Conservation (phyloP, 768 basidiomycete genomes). For the Lentinula boryana region DNA sequence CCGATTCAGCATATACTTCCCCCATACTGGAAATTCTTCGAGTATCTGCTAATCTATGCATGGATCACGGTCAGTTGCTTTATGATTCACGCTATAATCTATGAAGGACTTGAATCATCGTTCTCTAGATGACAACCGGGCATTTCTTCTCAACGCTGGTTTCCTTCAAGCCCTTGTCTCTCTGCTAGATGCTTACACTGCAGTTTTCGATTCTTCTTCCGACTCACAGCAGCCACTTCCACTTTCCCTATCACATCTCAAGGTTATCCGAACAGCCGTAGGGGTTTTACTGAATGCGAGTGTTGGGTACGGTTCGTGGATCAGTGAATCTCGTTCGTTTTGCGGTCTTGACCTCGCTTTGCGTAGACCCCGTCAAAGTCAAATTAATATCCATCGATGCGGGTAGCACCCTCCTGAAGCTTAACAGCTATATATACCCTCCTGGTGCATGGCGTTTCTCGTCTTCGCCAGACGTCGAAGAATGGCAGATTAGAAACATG, state of each 20-base stretch:
- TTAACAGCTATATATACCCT: slow-evolving; percentile 69
- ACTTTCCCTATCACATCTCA: slow-evolving; percentile 57
- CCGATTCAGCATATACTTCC: slow-evolving; percentile 37
- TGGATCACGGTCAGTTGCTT: slow-evolving; percentile 62
- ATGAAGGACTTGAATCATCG: neutral
- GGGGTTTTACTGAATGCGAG: slow-evolving; percentile 77
- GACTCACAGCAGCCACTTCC: slow-evolving; percentile 36
- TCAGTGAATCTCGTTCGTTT: neutral
- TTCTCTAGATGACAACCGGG: slow-evolving; percentile 66
- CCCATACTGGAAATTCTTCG: slow-evolving; percentile 66
- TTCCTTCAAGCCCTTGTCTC: slow-evolving; percentile 63
- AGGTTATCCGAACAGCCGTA: slow-evolving; percentile 69
- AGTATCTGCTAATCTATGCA: slow-evolving; percentile 77
- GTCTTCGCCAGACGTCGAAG: slow-evolving; percentile 32
- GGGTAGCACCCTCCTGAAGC: slow-evolving; percentile 58
- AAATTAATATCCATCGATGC: slow-evolving; percentile 66
- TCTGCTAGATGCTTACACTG: slow-evolving; percentile 64
- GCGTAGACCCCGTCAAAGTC: slow-evolving; percentile 62
- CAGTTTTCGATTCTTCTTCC: slow-evolving; percentile 29
- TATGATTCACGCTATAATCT: neutral
- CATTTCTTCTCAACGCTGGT: slow-evolving; percentile 60
- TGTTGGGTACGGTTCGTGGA: slow-evolving; percentile 62
- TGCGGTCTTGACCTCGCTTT: slow-evolving; percentile 3
- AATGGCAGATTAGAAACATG: slow-evolving; percentile 60
- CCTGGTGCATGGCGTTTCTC: slow-evolving; percentile 55